Evolutionary conservation across 2,329 filamentous ascomycete genomes (phyloP).

Genomic region (Dichotomopilus funicola): DNA sequence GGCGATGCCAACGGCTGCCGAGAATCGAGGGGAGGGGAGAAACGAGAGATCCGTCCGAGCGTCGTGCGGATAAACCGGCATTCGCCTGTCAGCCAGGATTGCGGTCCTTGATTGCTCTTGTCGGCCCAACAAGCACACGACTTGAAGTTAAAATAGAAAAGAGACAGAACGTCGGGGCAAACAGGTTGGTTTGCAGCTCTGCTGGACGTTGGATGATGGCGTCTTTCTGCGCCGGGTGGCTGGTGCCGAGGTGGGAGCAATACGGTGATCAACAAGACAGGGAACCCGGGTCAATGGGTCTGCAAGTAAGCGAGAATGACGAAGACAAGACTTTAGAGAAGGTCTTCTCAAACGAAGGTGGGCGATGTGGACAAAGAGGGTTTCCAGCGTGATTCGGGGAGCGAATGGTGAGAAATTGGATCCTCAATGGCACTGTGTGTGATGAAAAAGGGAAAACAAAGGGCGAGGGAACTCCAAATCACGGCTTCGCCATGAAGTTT

Average conservation of each 20-base stretch:
- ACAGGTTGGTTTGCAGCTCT: constrained; percentile 1
- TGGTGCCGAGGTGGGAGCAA: constrained; percentile 14
- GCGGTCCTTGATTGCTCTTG: not conserved
- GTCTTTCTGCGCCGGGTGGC: constrained; percentile 11
- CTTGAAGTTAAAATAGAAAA: constrained; percentile 8
- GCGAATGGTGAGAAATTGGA: not conserved
- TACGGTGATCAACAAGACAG: constrained; percentile 12
- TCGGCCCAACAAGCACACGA: not conserved
- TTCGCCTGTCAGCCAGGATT: not conserved
- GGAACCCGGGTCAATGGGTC: not conserved
- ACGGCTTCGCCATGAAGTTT: not conserved
- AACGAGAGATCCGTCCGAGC: constrained; percentile 11
- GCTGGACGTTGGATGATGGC: not conserved
- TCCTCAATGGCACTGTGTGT: not conserved
- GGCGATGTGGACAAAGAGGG: too few species aligned
- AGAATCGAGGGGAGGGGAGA: not conserved
- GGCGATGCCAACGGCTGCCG: not conserved
- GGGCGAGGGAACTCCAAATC: not conserved
- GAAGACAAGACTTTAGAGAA: too few species aligned
- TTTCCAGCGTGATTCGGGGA: not conserved
- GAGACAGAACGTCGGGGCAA: constrained; percentile 10
- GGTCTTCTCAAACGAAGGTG: not conserved
- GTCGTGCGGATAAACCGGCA: constrained; percentile 1
- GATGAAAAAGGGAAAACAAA: not conserved
- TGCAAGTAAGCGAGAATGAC: not conserved